Conservation (phyloP, 139 green algal species). For the Picochlorum sp. region DNA sequence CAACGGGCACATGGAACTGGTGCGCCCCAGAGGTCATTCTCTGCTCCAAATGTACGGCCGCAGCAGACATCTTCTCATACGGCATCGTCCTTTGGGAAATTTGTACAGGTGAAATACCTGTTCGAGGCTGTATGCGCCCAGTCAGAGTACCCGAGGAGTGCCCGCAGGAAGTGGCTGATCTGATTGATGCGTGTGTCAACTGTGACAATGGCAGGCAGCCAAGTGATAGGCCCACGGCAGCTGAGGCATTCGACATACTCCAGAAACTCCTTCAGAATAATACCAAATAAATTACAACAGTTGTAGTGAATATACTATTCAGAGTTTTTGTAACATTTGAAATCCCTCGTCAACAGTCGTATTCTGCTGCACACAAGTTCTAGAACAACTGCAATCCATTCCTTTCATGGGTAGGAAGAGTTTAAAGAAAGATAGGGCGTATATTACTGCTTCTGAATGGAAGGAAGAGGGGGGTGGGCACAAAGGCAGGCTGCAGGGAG, state of each 20-base stretch:
- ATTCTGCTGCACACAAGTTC: too few relatives aligned
- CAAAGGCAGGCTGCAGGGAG: conserved; percentile 31
- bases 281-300: not conserved
- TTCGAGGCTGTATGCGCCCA: conserved; percentile 12
- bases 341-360: too few relatives aligned
- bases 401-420: not conserved
- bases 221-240: not conserved
- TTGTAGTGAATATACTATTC: not conserved
- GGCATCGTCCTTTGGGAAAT: conserved; percentile 34
- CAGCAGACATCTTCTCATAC: conserved; percentile 33
- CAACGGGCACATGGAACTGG: conserved; percentile 6
- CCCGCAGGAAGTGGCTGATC: not conserved
- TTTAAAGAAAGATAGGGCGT: conserved; percentile 44
- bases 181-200: not conserved
- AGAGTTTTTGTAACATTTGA: too few relatives aligned
- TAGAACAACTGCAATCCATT: too few relatives aligned
- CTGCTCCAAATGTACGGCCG: conserved; percentile 26
- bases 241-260: not conserved
- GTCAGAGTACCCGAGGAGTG: not conserved
- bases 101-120: conserved; percentile 19
- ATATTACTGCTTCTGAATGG: conserved; percentile 88
- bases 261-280: not conserved
- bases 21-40: conserved; percentile 34
- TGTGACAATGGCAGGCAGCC: not conserved
- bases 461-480: conserved; percentile 68